A percentile compares a stretch with the other conserved stretches of the same genome.
These are phyloP conservation scores for Desmodesmus armatus DNA, from an alignment of 139 green algal genomes.

Conservation along the genomic window DNA sequence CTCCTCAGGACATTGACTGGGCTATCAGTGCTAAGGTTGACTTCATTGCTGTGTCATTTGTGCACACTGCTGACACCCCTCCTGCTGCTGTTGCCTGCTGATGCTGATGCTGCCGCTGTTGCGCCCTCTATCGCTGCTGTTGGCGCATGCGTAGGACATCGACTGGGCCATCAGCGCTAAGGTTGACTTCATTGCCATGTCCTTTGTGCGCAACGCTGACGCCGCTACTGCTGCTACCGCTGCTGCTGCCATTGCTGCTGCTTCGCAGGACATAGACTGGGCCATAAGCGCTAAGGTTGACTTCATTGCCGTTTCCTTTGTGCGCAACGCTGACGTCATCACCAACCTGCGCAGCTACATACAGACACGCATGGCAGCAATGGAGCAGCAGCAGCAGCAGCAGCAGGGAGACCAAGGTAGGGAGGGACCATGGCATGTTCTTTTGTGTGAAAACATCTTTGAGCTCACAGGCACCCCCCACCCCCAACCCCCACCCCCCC, in stretches of 20 bases:
- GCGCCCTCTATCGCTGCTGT: too few species aligned
- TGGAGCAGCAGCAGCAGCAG: too few species aligned
- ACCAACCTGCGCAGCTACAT: conserved; percentile 77
- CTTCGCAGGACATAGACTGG: neutral
- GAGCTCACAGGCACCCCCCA: too few species aligned
- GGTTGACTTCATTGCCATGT: conserved; percentile 82
- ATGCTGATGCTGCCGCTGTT: too few species aligned
- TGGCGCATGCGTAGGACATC: conserved; percentile 92
- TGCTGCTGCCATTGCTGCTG: neutral
- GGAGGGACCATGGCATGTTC: too few species aligned
- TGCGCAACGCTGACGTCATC: too few species aligned
- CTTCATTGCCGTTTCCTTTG: neutral
- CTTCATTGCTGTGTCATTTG: conserved; percentile 86
- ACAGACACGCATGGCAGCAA: conserved; percentile 48
- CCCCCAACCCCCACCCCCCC: too few species aligned
- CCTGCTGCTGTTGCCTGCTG: too few species aligned
- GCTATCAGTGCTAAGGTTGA: conserved; percentile 50
- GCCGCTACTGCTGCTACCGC: conserved; percentile 47
- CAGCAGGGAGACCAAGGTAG: too few species aligned
- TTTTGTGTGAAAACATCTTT: too few species aligned
- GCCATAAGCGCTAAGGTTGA: neutral
- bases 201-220: conserved; percentile 86
- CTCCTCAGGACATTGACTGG: conserved; percentile 88
- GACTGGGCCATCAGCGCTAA: conserved; percentile 58
- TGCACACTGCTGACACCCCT: conserved; percentile 84